Conservation (phyloP, 2,329 filamentous ascomycete genomes). For the Emericellopsis atlantica region DNA sequence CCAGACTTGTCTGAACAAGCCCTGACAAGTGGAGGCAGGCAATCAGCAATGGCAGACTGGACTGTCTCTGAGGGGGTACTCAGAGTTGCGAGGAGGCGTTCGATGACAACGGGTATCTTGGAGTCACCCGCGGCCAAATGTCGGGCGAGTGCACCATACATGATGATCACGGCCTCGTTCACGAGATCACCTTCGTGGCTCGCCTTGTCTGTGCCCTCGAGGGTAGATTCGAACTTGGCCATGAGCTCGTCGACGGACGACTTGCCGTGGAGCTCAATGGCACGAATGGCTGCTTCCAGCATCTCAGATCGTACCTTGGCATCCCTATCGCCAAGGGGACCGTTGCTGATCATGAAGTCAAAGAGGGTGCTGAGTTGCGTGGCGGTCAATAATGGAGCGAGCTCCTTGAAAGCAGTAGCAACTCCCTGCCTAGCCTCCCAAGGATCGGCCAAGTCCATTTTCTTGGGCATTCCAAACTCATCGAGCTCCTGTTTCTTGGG, state of each 20-base stretch:
- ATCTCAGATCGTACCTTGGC: conserved; percentile 72
- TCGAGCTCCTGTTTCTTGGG: conserved; percentile 75
- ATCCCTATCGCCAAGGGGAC: conserved; percentile 77
- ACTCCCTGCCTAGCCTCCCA: conserved; percentile 90
- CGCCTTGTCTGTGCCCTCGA: conserved; percentile 76
- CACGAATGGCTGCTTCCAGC: conserved; percentile 74
- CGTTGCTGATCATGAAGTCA: conserved; percentile 71
- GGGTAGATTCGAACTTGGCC: conserved; percentile 76
- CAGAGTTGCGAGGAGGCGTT: conserved; percentile 72
- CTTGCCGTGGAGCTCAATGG: conserved; percentile 74
- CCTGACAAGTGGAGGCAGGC: conserved; percentile 78
- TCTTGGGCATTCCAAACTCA: conserved; percentile 88
- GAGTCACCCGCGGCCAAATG: conserved; percentile 77
- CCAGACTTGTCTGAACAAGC: conserved; percentile 66
- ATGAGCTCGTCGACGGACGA: conserved; percentile 79
- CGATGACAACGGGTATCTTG: conserved; percentile 79
- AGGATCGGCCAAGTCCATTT: conserved; percentile 73
- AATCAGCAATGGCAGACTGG: conserved; percentile 91
- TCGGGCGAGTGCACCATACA: conserved; percentile 86
- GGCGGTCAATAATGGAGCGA: conserved; percentile 57
- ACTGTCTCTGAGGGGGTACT: conserved; percentile 94
- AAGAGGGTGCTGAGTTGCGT: conserved; percentile 66
- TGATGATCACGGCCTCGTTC: conserved; percentile 93
- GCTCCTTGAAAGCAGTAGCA: conserved; percentile 73
- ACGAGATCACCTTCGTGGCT: conserved; percentile 76